A percentile compares a stretch with the other conserved stretches of the same genome.
These are phyloP conservation scores for Sporothrix protearum DNA, from an alignment of 2,329 filamentous ascomycete species.

Conservation along the genomic window DNA sequence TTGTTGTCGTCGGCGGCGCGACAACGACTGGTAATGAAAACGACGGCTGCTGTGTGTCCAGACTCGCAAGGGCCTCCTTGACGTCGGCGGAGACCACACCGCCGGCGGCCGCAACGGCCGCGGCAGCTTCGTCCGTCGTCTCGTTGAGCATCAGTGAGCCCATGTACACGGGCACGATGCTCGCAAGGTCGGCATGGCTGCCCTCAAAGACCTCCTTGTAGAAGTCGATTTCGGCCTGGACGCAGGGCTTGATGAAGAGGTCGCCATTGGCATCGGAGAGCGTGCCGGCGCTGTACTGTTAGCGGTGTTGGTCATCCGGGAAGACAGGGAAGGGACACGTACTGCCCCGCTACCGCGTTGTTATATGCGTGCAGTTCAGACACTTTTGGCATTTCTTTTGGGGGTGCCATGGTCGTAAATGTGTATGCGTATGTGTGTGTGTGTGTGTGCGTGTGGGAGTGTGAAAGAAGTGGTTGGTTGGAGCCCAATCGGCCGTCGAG, in stretches of 20 bases:
- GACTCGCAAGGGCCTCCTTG: conserved; percentile 29
- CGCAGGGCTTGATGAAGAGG: conserved; percentile 93
- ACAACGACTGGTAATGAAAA: conserved; percentile 6
- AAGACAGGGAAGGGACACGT: conserved; percentile 41
- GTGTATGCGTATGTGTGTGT: too few relatives aligned
- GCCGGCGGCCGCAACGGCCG: conserved; percentile 40
- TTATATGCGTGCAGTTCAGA: conserved; percentile 65
- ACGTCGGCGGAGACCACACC: conserved; percentile 43
- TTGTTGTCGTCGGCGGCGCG: neutral
- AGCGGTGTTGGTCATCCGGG: too few relatives aligned
- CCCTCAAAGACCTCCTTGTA: conserved; percentile 66
- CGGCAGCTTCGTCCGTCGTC: conserved; percentile 48
- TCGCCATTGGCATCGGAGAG: conserved; percentile 78
- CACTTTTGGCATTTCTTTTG: conserved; percentile 50
- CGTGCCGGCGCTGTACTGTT: conserved; percentile 70
- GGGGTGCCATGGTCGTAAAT: conserved; percentile 29
- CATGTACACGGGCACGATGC: conserved; percentile 80
- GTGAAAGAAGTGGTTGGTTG: neutral
- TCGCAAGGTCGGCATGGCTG: conserved; percentile 67
- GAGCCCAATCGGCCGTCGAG: neutral
- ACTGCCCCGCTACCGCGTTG: conserved; percentile 81
- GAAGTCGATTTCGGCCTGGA: conserved; percentile 77
- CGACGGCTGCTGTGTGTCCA: conserved; percentile 24
- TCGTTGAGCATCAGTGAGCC: conserved; percentile 71
- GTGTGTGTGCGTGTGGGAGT: neutral